Conservation (phyloP, 345 rosid genomes). For the Eucalyptus curtisii region DNA sequence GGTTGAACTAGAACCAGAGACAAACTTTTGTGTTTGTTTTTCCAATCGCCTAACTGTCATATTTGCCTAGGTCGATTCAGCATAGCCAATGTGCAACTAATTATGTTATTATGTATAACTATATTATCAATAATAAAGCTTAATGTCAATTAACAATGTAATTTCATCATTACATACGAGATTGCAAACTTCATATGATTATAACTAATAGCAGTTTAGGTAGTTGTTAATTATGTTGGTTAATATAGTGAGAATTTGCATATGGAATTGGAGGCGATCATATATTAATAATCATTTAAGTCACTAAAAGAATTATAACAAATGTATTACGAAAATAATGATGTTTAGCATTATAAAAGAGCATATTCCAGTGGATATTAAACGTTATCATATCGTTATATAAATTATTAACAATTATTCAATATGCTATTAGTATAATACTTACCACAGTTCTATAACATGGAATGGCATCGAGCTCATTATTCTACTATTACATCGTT, state of each 20-base stretch:
- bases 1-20: background rate
- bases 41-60: background rate
- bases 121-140: background rate
- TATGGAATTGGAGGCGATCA: background rate
- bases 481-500: background rate
- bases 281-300: background rate
- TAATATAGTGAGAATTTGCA: background rate
- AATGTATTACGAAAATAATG: background rate
- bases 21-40: background rate
- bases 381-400: background rate
- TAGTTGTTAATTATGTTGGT: background rate
- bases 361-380: background rate
- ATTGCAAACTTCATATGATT: background rate
- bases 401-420: background rate
- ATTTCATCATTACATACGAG: background rate
- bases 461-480: background rate
- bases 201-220: background rate
- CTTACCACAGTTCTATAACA: background rate
- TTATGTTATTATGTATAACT: background rate
- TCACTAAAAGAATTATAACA: background rate
- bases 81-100: background rate
- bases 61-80: background rate
- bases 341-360: background rate
- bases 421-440: background rate
- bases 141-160: background rate